Conservation (phyloP, 441 rosid genomes). For the Euphorbia corollata region DNA sequence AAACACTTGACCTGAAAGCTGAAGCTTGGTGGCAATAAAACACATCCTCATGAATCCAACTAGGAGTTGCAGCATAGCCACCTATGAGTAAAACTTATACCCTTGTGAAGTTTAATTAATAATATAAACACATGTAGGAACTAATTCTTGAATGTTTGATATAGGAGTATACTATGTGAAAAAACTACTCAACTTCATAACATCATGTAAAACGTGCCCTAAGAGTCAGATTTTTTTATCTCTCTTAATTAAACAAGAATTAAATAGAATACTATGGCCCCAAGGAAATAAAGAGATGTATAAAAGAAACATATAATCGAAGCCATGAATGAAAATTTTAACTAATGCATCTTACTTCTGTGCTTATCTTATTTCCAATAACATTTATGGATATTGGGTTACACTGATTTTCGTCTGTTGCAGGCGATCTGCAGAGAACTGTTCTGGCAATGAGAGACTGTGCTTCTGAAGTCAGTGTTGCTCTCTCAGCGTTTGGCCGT, state of each 20-base stretch:
- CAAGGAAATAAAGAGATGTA: not conserved
- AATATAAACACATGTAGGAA: not conserved
- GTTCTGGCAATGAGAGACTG: conserved; percentile 86
- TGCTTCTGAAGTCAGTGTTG: conserved; percentile 78
- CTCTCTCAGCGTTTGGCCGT: conserved; percentile 66
- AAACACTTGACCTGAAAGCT: not conserved
- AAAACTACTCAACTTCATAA: not conserved
- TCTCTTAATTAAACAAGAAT: too few relatives aligned
- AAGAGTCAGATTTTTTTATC: too few relatives aligned
- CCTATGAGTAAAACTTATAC: not conserved
- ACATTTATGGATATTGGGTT: conserved; percentile 6
- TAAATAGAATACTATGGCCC: not conserved
- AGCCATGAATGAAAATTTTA: not conserved
- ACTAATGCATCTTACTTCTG: not conserved
- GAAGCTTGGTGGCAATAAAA: not conserved
- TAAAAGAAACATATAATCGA: not conserved
- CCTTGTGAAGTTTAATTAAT: not conserved
- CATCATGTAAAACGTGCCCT: not conserved
- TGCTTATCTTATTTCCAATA: not conserved
- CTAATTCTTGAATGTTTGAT: not conserved
- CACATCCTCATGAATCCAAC: not conserved
- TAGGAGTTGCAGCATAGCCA: not conserved
- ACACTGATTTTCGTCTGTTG: conserved; percentile 22
- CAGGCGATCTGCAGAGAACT: conserved; percentile 78
- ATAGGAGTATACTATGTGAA: not conserved